Percentiles rank a stretch among this genome's conserved stretches.
These are phyloP conservation scores for Eucalyptus regnans DNA, from an alignment of 345 rosid genomes.

Conservation along the genomic window DNA sequence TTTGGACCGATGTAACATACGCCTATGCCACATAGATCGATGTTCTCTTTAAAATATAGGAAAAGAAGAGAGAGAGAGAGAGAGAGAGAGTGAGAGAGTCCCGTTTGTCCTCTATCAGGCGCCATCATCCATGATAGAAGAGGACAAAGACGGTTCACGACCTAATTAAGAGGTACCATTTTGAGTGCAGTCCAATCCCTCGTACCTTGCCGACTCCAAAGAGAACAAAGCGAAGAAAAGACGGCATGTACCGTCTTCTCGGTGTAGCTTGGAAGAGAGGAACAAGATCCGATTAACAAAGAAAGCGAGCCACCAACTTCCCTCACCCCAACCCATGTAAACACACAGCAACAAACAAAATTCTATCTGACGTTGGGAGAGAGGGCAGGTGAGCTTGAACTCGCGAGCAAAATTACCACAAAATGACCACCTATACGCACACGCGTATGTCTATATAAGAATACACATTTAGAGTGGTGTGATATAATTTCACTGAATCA, in stretches of 20 bases:
- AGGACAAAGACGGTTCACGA: background rate
- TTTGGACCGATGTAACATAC: background rate
- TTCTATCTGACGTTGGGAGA: background rate
- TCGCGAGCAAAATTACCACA: background rate
- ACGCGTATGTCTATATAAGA: background rate
- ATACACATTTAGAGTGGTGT: background rate
- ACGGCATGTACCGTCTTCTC: background rate
- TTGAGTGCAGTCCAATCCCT: background rate
- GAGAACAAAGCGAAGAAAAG: background rate
- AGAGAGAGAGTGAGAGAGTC: background rate
- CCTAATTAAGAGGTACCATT: background rate
- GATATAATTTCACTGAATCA: background rate
- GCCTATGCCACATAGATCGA: background rate
- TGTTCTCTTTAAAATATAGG: background rate
- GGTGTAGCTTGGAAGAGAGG: background rate
- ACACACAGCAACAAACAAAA: background rate
- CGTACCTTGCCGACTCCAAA: background rate
- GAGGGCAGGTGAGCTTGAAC: background rate
- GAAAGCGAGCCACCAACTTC: background rate
- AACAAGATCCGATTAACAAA: background rate
- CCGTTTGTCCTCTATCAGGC: background rate
- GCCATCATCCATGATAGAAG: background rate
- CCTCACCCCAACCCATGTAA: background rate
- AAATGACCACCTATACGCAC: background rate
- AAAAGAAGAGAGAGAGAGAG: background rate